Conservation (phyloP, 805 yeast species). For the Candida coquimbonensis region DNA sequence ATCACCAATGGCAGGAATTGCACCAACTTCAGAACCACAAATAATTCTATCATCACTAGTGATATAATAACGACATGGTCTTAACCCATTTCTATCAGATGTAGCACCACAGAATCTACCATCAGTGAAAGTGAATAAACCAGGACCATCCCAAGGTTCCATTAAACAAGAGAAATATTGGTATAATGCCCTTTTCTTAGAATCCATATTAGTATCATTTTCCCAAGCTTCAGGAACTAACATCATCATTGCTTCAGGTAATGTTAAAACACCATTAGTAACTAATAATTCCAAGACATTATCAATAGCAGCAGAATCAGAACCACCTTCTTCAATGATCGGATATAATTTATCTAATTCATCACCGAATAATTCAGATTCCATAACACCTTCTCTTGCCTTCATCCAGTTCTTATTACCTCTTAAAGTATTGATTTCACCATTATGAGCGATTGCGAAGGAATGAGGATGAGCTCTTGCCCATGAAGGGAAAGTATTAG, state of each 20-base stretch:
- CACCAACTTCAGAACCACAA: constrained; percentile 98
- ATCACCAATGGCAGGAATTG: constrained; percentile 73
- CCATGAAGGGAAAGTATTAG: constrained; percentile 99
- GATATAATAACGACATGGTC: constrained; percentile 97
- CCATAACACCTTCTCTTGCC: constrained; percentile 96
- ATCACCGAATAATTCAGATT: constrained; percentile 79
- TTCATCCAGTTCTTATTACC: constrained; percentile 99
- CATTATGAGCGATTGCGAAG: constrained; percentile 96
- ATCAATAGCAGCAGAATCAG: constrained; percentile 97
- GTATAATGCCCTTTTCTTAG: constrained; percentile 87
- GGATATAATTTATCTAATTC: constrained; percentile 89
- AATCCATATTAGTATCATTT: constrained; percentile 78
- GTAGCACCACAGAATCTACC: constrained; percentile 98
- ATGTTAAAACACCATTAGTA: constrained; percentile 82
- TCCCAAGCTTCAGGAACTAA: constrained; percentile 99
- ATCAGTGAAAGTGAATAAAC: constrained; percentile 91
- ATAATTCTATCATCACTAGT: constrained; percentile 93
- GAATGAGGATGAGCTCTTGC: constrained; percentile 94
- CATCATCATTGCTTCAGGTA: constrained; percentile 96
- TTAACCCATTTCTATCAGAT: constrained; percentile 91
- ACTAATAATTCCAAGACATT: constrained; percentile 89
- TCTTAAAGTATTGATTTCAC: constrained; percentile 94
- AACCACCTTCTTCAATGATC: constrained; percentile 96
- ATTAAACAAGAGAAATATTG: constrained; percentile 99
- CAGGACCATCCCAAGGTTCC: constrained; percentile 99